Evolutionary conservation across 2,329 filamentous ascomycete species (phyloP), one percentile per base, ranked within the genome.

Genomic region (Fusarium coicis): DNA sequence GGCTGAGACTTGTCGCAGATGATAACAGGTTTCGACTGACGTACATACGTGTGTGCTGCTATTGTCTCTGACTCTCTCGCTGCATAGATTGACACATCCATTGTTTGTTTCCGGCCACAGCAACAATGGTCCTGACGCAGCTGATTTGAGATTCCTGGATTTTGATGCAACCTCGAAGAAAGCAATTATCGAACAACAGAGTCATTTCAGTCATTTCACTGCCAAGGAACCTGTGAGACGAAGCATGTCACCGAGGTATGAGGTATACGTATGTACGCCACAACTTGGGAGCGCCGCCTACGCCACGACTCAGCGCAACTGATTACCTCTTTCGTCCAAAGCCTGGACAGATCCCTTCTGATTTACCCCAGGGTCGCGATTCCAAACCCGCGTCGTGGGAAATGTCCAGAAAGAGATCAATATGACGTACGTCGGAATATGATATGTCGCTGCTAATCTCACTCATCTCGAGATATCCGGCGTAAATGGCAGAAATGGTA

Each of bases 361-460:
- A 26, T 28, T 65, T 54, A 57, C 30, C 40, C 30, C 40, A 43
- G 55, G 49, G 54, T 61, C 64, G 34, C 68, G 68, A 69, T 72
- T 43, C 18, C 26, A 50, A 23, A 43, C 21, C 30, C 34, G 42
- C 23, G 59, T 53, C 30, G 19, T 42, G 15, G 28, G 44, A 40
- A 28, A n/a, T 16, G 26, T 18, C 37, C 12, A 36, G 47, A 26
- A 26, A n/a, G 40, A 50, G 26, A 43, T 40, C 37, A 42, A 46
- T 36, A 63, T 73, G 70, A 73, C 70, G 70, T 73, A 73, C 57
- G 70, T 63, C 40, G 56, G 42, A 46, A 47, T 46, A 39, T 59
- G 66, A 69, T 59, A 12, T 60, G 34, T 43, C 42, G 50, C 30
- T 7, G 66, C 47, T 26, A 43, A 60, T 68, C 46, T 69, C 57